Percentiles rank a stretch among this genome's conserved stretches.
Evolutionary conservation across 805 yeast species (phyloP).

Genomic region (Sugiyamaella lignohabitans): DNA sequence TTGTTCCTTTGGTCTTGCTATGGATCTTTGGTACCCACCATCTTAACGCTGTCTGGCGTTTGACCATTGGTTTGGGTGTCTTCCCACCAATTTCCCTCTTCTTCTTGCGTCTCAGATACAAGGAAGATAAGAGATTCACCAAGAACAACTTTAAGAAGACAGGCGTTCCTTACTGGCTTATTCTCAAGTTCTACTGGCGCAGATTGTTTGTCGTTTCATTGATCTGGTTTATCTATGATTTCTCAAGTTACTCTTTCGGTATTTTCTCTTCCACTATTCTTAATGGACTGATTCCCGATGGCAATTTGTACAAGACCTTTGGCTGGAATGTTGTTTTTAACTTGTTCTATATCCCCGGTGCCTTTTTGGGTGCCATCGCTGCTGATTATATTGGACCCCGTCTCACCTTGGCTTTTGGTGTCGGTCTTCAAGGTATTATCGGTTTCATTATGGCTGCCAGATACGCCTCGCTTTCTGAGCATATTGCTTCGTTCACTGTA

Average conservation of each 20-base stretch:
- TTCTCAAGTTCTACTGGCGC: slow-evolving; percentile 78
- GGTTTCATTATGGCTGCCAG: slow-evolving; percentile 81
- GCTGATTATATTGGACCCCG: slow-evolving; percentile 94
- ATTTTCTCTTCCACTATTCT: slow-evolving; percentile 73
- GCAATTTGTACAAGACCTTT: slow-evolving; percentile 62
- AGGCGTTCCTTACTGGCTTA: slow-evolving; percentile 57
- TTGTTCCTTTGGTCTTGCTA: slow-evolving; percentile 77
- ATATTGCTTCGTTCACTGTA: slow-evolving; percentile 74
- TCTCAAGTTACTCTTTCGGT: slow-evolving; percentile 81
- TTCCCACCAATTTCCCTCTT: slow-evolving; percentile 77
- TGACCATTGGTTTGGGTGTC: slow-evolving; percentile 84
- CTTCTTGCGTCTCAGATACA: slow-evolving; percentile 66
- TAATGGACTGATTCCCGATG: slow-evolving; percentile 45
- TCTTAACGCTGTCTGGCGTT: slow-evolving; percentile 84
- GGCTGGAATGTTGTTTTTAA: slow-evolving; percentile 92
- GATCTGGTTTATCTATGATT: slow-evolving; percentile 90
- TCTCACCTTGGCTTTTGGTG: slow-evolving; percentile 64
- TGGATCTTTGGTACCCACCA: slow-evolving; percentile 73
- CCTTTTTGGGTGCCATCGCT: slow-evolving; percentile 74
- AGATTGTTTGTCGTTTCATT: slow-evolving; percentile 62
- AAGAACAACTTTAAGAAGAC: slow-evolving; percentile 63
- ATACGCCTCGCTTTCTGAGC: slow-evolving; percentile 46
- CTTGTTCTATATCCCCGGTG: slow-evolving; percentile 84
- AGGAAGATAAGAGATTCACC: slow-evolving; percentile 65
- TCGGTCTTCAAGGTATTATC: slow-evolving; percentile 62